Percentiles rank a stretch among this genome's conserved stretches.
phyloP scores from a whole-genome alignment of 768 basidiomycete genomes.

The Trametes punicea region DNA sequence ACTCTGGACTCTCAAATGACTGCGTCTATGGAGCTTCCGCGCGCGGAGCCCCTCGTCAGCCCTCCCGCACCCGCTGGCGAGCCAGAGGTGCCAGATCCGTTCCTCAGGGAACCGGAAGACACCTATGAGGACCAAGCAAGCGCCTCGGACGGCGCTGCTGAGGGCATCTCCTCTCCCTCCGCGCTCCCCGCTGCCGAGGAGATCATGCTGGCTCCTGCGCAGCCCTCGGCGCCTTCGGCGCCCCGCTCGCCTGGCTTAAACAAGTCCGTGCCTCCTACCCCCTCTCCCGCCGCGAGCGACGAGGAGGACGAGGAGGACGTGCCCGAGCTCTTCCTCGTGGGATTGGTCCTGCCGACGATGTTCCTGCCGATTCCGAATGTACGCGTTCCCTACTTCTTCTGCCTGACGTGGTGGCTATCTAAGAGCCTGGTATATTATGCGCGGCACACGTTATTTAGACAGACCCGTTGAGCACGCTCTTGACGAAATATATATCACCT shows the following conservation, averaged over 20 bases:
- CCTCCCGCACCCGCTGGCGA: conserved; percentile 35
- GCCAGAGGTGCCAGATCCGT: conserved; percentile 56
- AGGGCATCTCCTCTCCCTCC: neutral
- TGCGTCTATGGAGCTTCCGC: conserved; percentile 5
- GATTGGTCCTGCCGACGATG: conserved; percentile 70
- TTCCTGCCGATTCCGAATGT: conserved; percentile 90
- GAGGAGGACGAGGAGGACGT: conserved; percentile 47
- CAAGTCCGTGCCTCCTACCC: conserved; percentile 55
- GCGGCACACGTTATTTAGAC: conserved; percentile 50
- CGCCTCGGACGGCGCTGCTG: neutral
- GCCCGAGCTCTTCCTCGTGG: conserved; percentile 63
- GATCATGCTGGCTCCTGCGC: conserved; percentile 36
- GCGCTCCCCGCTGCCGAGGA: conserved; percentile 40
- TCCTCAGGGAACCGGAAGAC: conserved; percentile 57
- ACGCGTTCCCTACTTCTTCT: conserved; percentile 52
- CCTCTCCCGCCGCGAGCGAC: conserved; percentile 30
- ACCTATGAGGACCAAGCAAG: conserved; percentile 22
- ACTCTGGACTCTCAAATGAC: conserved; percentile 15
- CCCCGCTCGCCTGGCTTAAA: conserved; percentile 38
- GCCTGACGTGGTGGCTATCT: conserved; percentile 62
- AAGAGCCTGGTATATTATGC: conserved; percentile 39
- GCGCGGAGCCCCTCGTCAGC: neutral
- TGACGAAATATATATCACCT: conserved; percentile 82
- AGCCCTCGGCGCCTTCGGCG: conserved; percentile 20
- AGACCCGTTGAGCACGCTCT: conserved; percentile 75